Evolutionary conservation across 768 basidiomycete species (phyloP), one percentile per base, ranked within the genome.

Genomic region (Trametes maxima): DNA sequence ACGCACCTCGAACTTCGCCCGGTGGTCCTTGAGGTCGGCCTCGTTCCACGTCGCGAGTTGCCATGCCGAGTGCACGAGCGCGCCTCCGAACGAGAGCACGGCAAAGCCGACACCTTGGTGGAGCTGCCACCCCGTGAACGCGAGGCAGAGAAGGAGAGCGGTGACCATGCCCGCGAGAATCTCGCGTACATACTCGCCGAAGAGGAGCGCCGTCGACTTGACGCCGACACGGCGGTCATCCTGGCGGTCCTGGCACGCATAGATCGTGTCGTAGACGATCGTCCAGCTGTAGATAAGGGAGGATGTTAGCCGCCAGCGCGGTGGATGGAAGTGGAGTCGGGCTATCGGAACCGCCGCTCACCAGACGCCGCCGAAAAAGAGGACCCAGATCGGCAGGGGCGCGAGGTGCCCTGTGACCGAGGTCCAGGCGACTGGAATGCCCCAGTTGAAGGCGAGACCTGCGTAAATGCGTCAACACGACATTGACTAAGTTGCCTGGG

Each of bases 211-310:
- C 24, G 88, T 92, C 7, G 89, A 92, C 62, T 85, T 84, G 42
- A 92, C 84, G n/a, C 87, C 88, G 57, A 83, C 85, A 52, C 83
- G 80, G 42, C 86, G 72, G 72, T 92, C 90, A 74, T 92, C 91
- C 57, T 79, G 73, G 57, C 87, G 86, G 72, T 93, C 91, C 77
- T 91, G 84, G 70, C 88, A 90, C 17, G 88, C 90, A 69, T 93
- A 92, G 61, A 89, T 85, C 8, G 87, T 87, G 71, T 90, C 81
- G 70, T 81, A 82, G 36, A 78, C 71, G 52, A 82, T 75, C 36
- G 79, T 77, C 78, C 80, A 83, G 44, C 76, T 74, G 50, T 43
- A 21, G 17, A n/a, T n/a, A n/a, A n/a, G n/a, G n/a, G 14, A 13
- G 19, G 72, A 69, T 37, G 28, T 45, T 3, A 39, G 39, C 39